Evolutionary conservation across 306 rosid genomes (phyloP), one percentile per base, ranked within the genome.

Genomic region (Gastrolobium villosum): DNA sequence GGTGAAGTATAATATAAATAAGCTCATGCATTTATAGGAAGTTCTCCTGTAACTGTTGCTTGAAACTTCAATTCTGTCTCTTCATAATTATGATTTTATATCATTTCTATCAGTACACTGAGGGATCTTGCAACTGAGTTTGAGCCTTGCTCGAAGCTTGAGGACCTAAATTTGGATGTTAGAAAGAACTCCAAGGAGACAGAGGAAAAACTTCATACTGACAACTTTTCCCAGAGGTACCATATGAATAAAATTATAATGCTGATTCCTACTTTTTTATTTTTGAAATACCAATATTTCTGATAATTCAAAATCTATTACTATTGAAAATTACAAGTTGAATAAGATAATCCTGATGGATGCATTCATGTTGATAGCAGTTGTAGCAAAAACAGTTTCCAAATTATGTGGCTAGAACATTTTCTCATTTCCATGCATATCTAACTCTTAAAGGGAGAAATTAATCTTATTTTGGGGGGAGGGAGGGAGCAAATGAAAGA

Each of bases 61-160:
- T 62, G 59, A 75, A 70, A 71, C 55, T 49, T 80, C 55, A 78
- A 70, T 72, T 73, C 39, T 70, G 20, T 61, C 56, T 56, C 15
- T 39, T 74, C 45, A 30, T 69, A 20, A 60, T 79, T 67, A 70
- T 68, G 43, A 39, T 70, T 57, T 59, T 59, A n/a, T 68, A 37
- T 71, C 32, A 72, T 78, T 72, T 79, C 63, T 80, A 43, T 78
- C 64, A 62, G 75, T 86, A 88, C 81, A 83, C 74, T 82, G 74
- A 85, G 92, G 83, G 90, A 90, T 77, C 77, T 43, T 63, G 82
- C 92, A 32, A 85, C 84, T 83, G 97, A 91, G 82, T 92, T 93
- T 86, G 99, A 93, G 85, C 91, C 99, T 76, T 95, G 97, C 88
- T 90, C 94, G 40, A 90, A 86, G 98, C 97, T 96, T 43, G 99